phyloP scores from a whole-genome alignment of 2,329 filamentous ascomycete species.

The Tolypocladium endophyticum region DNA sequence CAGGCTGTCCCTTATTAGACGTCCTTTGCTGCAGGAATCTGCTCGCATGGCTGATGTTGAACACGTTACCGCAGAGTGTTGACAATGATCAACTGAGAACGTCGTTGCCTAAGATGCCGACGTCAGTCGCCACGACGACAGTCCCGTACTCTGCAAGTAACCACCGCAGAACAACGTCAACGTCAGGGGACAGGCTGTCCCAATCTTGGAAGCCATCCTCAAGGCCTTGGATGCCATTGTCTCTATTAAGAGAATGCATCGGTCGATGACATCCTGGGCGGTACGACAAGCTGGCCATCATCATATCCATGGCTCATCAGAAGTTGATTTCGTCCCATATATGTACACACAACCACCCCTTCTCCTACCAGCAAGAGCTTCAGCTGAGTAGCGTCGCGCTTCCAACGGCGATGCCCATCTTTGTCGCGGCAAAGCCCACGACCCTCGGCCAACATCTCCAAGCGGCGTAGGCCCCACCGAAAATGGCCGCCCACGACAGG shows the following conservation, averaged over 20 bases:
- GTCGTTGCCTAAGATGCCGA: neutral
- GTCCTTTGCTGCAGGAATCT: neutral
- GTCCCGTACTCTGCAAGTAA: neutral
- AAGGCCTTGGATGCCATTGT: neutral
- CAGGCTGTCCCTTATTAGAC: neutral
- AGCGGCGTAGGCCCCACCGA: slow-evolving; percentile 3
- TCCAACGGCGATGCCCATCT: neutral
- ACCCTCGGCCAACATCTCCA: slow-evolving; percentile 5
- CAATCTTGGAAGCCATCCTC: neutral
- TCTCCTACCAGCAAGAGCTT: neutral
- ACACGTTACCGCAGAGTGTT: neutral
- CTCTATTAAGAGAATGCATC: neutral
- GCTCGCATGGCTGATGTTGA: neutral
- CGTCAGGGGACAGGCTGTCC: neutral
- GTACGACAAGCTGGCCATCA: neutral
- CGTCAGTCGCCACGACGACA: neutral
- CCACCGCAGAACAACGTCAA: neutral
- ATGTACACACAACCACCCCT: neutral
- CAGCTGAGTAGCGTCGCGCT: neutral
- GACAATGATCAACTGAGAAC: neutral
- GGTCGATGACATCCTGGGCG: neutral
- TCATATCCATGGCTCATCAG: neutral
- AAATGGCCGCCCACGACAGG: slow-evolving; percentile 5
- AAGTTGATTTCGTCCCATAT: neutral
- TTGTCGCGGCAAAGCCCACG: neutral